A percentile compares a stretch with the other conserved stretches of the same genome.
These are phyloP conservation scores for Dissoconium aciculare DNA, from an alignment of 2,329 filamentous ascomycete genomes.

Conservation along the genomic window DNA sequence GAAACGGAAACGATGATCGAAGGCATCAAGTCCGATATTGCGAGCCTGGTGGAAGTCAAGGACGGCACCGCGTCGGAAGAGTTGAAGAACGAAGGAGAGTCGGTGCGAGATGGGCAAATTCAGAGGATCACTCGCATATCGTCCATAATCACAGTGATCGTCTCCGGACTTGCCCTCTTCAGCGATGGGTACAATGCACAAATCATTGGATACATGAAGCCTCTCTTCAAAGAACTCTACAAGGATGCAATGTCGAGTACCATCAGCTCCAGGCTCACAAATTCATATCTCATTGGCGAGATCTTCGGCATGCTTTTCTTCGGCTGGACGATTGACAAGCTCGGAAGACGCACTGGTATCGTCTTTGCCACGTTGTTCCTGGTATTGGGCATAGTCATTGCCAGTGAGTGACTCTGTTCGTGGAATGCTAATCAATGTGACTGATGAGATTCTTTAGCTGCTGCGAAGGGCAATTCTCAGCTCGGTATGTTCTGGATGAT, in stretches of 20 bases:
- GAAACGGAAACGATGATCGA: no score
- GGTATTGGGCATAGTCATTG: constrained; percentile 33
- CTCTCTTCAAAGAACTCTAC: constrained; percentile 27
- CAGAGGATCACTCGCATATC: constrained; percentile 12
- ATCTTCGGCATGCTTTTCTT: constrained; percentile 43
- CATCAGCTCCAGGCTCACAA: constrained; percentile 39
- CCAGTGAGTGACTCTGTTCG: constrained; percentile 19
- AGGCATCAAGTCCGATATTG: no score
- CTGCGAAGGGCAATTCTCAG: constrained; percentile 28
- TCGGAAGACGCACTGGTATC: constrained; percentile 37
- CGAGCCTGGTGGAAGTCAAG: no score
- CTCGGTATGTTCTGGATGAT: constrained; percentile 40
- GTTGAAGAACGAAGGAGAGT: background rate
- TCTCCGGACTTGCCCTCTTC: constrained; percentile 31
- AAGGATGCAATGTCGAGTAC: constrained; percentile 29
- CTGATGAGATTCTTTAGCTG: constrained; percentile 15
- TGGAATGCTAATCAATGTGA: no score
- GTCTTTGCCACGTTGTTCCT: constrained; percentile 35
- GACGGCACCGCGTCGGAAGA: constrained; percentile 4
- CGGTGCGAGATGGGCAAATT: constrained; percentile 5
- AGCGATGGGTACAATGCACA: constrained; percentile 24
- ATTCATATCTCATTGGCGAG: constrained; percentile 41
- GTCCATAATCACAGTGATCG: constrained; percentile 31
- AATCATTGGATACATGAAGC: constrained; percentile 33
- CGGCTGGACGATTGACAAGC: constrained; percentile 35